Evolutionary conservation across 2,329 filamentous ascomycete genomes (phyloP), one percentile per base, ranked within the genome.

Genomic region (Colletotrichum sp.): DNA sequence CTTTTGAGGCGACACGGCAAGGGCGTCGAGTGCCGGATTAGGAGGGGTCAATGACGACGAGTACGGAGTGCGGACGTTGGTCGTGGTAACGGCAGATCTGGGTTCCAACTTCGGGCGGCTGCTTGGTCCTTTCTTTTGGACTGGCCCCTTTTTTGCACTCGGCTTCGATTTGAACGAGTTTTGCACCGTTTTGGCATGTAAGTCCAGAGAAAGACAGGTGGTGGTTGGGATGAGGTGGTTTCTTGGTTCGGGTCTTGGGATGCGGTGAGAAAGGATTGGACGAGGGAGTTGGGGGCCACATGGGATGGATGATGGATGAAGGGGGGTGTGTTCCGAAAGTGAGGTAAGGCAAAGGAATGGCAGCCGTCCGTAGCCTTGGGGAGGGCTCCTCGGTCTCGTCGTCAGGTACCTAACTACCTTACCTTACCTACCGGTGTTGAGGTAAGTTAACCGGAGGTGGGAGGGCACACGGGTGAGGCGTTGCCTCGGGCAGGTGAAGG

Each of bases 181-280:
- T 30, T 24, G 71, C 66, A n/a, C 18, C 21, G 55, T 55, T 44
- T 12, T 10, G n/a, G 55, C 8, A 18, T 30, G 49, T 32, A 34
- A 52, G n/a, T 64, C 24, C 30, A 52, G 34, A 34, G 39, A 52
- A 55, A 67, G 28, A 65, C 21, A 26, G 55, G 30, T 39, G 18
- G 64, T 59, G 64, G 64, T 73, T 73, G 44, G 64, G 69, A 60
- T 73, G 72, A 69, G 70, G 64, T 72, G 70, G 73, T 59, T n/a
- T 67, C 55, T 69, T 52, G 55, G 24, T 63, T 72, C 62, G 63
- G 63, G 63, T 73, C 39, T 72, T 66, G 57, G 24, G 44, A 44
- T 68, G 49, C 34, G 32, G 68, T 52, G 36, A 70, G 28, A 65
- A 44, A 30, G 68, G 68, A 71, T 71, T 71, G 72, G 68, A 67